Percentiles rank a stretch among this genome's conserved stretches.
Evolutionary conservation across 129 eudicot genomes (phyloP).

Genomic region (Artemisia annua): DNA sequence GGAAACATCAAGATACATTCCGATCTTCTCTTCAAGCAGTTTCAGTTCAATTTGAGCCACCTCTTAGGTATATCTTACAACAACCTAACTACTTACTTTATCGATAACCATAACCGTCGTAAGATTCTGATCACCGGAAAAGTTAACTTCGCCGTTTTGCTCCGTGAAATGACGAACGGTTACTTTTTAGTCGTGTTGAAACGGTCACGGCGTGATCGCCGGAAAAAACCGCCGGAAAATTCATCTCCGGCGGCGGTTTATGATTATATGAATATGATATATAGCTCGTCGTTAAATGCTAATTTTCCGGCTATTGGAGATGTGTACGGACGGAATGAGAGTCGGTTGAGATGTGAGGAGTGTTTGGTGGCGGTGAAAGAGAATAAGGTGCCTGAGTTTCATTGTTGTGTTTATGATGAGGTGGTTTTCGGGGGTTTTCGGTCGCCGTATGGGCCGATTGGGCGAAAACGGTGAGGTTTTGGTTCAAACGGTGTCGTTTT

Average conservation of each 20-base stretch:
- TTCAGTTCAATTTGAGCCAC: slow-evolving; percentile 48
- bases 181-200: slow-evolving; percentile 60
- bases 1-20: slow-evolving; percentile 47
- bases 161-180: slow-evolving; percentile 33
- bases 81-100: slow-evolving; percentile 56
- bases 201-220: slow-evolving; percentile 54
- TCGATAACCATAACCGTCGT: slow-evolving; percentile 47
- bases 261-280: slow-evolving; percentile 13
- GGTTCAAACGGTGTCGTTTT: not conserved
- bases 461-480: slow-evolving; percentile 20
- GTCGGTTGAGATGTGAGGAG: slow-evolving; percentile 28
- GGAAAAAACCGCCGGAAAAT: slow-evolving; percentile 47
- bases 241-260: slow-evolving; percentile 33
- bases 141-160: slow-evolving; percentile 49
- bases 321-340: slow-evolving; percentile 8
- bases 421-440: slow-evolving; percentile 33
- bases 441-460: slow-evolving; percentile 53
- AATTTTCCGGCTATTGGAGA: slow-evolving; percentile 27
- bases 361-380: slow-evolving; percentile 33
- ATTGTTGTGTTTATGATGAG: slow-evolving; percentile 50
- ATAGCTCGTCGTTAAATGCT: slow-evolving; percentile 3
- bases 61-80: slow-evolving; percentile 71
- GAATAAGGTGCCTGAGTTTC: slow-evolving; percentile 45
- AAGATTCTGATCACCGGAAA: slow-evolving; percentile 62
- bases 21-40: slow-evolving; percentile 49